These are phyloP conservation scores for Papilionanthe hybrid DNA, from an alignment of 116 monocot genomes.

Conservation along the genomic window DNA sequence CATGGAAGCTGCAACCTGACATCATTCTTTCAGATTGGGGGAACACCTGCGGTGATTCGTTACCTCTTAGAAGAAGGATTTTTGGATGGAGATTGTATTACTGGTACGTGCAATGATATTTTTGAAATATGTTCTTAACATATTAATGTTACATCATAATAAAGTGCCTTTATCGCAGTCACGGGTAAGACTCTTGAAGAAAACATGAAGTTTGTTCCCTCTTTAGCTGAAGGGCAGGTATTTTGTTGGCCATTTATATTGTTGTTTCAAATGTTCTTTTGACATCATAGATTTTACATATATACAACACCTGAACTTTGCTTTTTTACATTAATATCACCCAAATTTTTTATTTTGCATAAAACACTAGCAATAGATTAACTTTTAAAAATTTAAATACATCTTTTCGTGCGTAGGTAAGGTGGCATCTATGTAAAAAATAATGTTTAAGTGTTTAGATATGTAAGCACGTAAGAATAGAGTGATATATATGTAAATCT, in stretches of 20 bases:
- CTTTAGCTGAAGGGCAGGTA: slow-evolving; percentile 87
- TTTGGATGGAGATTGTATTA: slow-evolving; percentile 90
- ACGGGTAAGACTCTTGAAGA: slow-evolving; percentile 91
- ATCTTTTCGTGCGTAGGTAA: too few species aligned
- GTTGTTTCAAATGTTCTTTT: background rate
- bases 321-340: too few species aligned
- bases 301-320: too few species aligned
- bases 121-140: background rate
- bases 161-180: slow-evolving; percentile 35
- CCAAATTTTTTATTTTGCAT: too few species aligned
- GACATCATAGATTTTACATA: background rate
- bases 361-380: too few species aligned
- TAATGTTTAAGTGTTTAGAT: too few species aligned
- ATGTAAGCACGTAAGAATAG: too few species aligned
- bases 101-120: slow-evolving; percentile 45
- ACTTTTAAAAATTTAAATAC: too few species aligned
- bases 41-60: slow-evolving; percentile 87
- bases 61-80: slow-evolving; percentile 75
- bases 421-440: too few species aligned
- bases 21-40: slow-evolving; percentile 58
- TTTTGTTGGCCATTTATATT: background rate
- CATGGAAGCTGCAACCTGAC: background rate
- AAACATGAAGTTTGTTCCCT: slow-evolving; percentile 76
- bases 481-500: too few species aligned
- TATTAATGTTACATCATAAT: slow-evolving; percentile 5